Percentiles rank a stretch among this genome's conserved stretches.
Conservation (phyloP, 805 yeast genomes). For the Kuraishia hungarica region DNA sequence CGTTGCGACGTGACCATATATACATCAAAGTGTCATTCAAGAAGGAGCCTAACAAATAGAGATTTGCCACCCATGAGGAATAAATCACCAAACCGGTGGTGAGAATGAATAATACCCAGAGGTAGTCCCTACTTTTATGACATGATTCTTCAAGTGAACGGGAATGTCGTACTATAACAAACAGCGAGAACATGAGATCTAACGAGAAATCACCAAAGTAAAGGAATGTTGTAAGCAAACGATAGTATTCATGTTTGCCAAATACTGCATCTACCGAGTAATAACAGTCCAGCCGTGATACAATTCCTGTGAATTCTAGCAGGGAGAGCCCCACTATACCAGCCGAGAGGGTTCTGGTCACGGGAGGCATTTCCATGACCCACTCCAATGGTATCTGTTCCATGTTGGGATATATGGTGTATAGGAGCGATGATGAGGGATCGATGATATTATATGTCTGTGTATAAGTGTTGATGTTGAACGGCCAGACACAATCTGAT, state of each 20-base stretch:
- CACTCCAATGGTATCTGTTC: constrained; percentile 16
- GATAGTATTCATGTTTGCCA: constrained; percentile 25
- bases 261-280: constrained; percentile 30
- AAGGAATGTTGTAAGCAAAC: constrained; percentile 28
- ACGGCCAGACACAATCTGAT: no score
- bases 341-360: constrained; percentile 29
- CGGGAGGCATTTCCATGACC: constrained; percentile 35
- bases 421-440: background rate
- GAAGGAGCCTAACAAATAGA: constrained; percentile 28
- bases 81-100: constrained; percentile 21
- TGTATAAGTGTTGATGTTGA: no score
- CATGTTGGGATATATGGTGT: background rate
- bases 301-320: constrained; percentile 22
- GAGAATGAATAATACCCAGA: constrained; percentile 28
- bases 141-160: constrained; percentile 28
- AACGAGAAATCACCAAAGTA: constrained; percentile 31
- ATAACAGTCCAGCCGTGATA: constrained; percentile 21
- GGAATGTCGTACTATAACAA: constrained; percentile 27
- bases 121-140: constrained; percentile 23
- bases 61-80: constrained; percentile 17
- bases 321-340: constrained; percentile 24
- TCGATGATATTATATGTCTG: no score
- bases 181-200: constrained; percentile 24
- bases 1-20: constrained; percentile 38
- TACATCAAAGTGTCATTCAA: constrained; percentile 30